phyloP scores from a whole-genome alignment of 2,329 filamentous ascomycete species.

The Mollisiaceae sp. region DNA sequence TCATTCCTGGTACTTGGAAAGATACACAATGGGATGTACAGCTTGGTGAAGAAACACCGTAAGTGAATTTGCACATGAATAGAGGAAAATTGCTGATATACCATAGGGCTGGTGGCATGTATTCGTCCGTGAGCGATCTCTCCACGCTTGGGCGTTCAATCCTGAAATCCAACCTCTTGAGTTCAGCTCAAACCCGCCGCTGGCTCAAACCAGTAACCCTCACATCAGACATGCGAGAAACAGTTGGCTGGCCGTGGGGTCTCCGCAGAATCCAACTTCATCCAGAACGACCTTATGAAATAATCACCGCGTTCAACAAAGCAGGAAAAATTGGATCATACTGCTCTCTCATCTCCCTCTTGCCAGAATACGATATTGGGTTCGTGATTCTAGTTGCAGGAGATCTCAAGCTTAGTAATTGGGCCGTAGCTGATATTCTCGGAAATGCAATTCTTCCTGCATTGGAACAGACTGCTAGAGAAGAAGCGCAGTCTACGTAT shows the following conservation, averaged over 20 bases:
- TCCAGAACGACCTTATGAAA: slow-evolving; percentile 5
- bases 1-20: slow-evolving; percentile 12
- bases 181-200: slow-evolving; percentile 32
- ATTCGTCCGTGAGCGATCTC: slow-evolving; percentile 25
- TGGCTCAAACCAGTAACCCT: slow-evolving; percentile 37
- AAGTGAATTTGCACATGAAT: background rate
- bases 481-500: background rate
- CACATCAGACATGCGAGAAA: slow-evolving; percentile 29
- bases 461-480: slow-evolving; percentile 12
- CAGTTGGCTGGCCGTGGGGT: slow-evolving; percentile 39
- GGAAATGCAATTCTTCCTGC: slow-evolving; percentile 5
- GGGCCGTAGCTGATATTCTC: background rate
- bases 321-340: slow-evolving; percentile 13
- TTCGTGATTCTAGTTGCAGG: slow-evolving; percentile 16
- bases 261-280: slow-evolving; percentile 29
- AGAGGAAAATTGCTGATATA: background rate
- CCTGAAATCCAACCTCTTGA: slow-evolving; percentile 30
- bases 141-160: slow-evolving; percentile 34
- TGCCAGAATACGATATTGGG: slow-evolving; percentile 18
- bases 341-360: slow-evolving; percentile 2
- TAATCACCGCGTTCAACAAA: slow-evolving; percentile 24
- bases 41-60: slow-evolving; percentile 11
- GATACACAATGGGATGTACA: slow-evolving; percentile 12
- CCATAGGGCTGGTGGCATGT: slow-evolving; percentile 8
- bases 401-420: background rate